phyloP scores from a whole-genome alignment of 176 grass and related monocot genomes.

The Poa annua region DNA sequence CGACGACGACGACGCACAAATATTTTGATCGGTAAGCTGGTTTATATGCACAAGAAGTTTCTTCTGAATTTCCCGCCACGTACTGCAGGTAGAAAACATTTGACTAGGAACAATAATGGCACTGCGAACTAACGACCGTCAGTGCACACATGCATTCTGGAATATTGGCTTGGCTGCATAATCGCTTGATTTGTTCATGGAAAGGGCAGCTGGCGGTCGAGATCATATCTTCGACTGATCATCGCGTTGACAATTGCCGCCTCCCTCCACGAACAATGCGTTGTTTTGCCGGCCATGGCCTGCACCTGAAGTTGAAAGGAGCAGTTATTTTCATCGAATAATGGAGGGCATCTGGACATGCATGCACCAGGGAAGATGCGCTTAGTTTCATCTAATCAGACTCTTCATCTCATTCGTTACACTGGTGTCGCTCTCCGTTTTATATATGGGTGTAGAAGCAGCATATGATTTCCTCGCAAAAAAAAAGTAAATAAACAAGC shows the following conservation, averaged over 20 bases:
- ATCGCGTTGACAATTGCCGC: conserved; percentile 27
- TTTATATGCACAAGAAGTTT: conserved; percentile 5
- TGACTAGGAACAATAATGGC: conserved; percentile 21
- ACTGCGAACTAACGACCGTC: not conserved
- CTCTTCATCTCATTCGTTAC: conserved; percentile 9
- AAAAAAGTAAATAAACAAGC: not conserved
- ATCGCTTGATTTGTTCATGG: not conserved
- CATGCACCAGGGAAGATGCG: conserved; percentile 14
- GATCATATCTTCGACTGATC: conserved; percentile 38
- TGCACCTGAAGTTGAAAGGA: conserved; percentile 38
- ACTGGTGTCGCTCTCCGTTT: not conserved
- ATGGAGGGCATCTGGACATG: not conserved
- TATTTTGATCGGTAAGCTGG: not conserved
- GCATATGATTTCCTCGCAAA: not conserved
- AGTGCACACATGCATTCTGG: not conserved
- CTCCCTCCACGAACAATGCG: not conserved
- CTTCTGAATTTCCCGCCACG: not conserved
- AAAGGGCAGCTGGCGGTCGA: no score
- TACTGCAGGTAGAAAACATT: conserved; percentile 11
- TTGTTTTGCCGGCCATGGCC: conserved; percentile 23
- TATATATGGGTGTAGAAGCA: not conserved
- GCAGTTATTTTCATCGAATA: not conserved
- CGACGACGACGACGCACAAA: not conserved
- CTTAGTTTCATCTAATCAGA: not conserved
- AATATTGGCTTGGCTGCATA: not conserved